Conservation (phyloP, 768 basidiomycete genomes). For the Hortiboletus flavorubellus region DNA sequence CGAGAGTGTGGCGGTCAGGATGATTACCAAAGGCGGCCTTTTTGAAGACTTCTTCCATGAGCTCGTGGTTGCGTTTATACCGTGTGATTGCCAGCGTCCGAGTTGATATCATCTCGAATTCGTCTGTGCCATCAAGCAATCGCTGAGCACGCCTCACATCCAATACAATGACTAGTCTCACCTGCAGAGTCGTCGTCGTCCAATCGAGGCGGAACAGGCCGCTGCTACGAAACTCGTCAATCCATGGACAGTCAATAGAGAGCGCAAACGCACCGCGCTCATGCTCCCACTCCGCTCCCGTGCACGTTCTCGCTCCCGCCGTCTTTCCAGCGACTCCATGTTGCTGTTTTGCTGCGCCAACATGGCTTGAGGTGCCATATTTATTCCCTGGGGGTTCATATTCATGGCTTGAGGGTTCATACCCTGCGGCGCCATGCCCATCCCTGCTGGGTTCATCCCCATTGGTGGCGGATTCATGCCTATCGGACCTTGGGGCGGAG, state of each 20-base stretch:
- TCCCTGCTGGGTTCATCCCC: constrained; percentile 24
- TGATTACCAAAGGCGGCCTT: constrained; percentile 60
- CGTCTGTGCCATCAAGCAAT: constrained; percentile 39
- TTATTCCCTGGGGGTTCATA: constrained; percentile 21
- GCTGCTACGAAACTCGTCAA: constrained; percentile 20
- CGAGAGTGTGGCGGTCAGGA: neutral
- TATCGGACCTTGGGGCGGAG: constrained; percentile 29
- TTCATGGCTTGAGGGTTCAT: constrained; percentile 26
- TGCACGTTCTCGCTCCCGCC: constrained; percentile 55
- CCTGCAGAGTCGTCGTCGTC: constrained; percentile 71
- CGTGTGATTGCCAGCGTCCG: constrained; percentile 67
- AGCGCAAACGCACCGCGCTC: constrained; percentile 34
- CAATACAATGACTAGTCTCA: constrained; percentile 20
- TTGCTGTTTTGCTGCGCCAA: constrained; percentile 68
- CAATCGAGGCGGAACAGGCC: constrained; percentile 31
- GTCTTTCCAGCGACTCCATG: constrained; percentile 69
- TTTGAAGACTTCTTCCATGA: constrained; percentile 81
- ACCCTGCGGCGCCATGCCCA: constrained; percentile 25
- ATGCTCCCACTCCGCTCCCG: constrained; percentile 45
- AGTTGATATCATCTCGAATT: constrained; percentile 68
- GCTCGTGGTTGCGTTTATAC: constrained; percentile 77
- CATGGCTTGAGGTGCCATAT: constrained; percentile 52
- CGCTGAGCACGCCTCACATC: neutral
- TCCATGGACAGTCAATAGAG: neutral
- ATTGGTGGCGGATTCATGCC: constrained; percentile 25